A percentile compares a stretch with the other conserved stretches of the same genome.
Conservation (phyloP, 768 basidiomycete genomes). For the Chalciporus piperatus region DNA sequence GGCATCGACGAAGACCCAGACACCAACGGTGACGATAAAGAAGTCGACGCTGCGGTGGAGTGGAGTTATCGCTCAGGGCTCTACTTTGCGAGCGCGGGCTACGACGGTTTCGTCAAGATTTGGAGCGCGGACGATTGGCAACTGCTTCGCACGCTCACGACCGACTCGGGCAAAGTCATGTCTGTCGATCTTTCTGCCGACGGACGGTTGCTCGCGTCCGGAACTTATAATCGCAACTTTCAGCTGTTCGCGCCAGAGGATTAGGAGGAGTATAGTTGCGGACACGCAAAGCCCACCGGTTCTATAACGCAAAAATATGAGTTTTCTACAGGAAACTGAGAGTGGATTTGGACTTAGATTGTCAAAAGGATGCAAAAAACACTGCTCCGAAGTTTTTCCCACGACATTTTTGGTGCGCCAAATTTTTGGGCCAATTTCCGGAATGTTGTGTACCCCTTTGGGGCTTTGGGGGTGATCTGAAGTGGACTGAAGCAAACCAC, state of each 20-base stretch:
- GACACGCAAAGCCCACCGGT: no score
- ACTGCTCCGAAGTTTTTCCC: no score
- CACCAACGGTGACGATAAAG: constrained; percentile 25
- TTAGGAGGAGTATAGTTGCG: no score
- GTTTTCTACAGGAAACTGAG: no score
- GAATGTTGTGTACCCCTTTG: no score
- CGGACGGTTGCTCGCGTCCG: constrained; percentile 80
- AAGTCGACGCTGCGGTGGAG: constrained; percentile 44
- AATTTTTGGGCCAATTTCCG: no score
- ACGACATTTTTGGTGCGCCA: no score
- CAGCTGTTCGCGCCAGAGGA: constrained; percentile 88
- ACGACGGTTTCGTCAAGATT: constrained; percentile 92
- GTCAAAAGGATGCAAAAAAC: no score
- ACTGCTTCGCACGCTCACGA: constrained; percentile 79
- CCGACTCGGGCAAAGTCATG: constrained; percentile 99
- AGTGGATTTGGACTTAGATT: no score
- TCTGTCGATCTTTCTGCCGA: constrained; percentile 88
- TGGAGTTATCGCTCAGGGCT: constrained; percentile 84
- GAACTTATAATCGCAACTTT: constrained; percentile 92
- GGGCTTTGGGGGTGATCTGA: no score
- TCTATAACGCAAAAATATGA: no score
- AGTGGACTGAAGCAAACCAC: no score
- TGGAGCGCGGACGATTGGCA: constrained; percentile 99
- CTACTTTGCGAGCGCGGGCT: constrained; percentile 91
- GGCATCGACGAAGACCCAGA: constrained; percentile 37